phyloP scores from a whole-genome alignment of 495 filamentous ascomycete genomes.

The Pyronema domesticum region DNA sequence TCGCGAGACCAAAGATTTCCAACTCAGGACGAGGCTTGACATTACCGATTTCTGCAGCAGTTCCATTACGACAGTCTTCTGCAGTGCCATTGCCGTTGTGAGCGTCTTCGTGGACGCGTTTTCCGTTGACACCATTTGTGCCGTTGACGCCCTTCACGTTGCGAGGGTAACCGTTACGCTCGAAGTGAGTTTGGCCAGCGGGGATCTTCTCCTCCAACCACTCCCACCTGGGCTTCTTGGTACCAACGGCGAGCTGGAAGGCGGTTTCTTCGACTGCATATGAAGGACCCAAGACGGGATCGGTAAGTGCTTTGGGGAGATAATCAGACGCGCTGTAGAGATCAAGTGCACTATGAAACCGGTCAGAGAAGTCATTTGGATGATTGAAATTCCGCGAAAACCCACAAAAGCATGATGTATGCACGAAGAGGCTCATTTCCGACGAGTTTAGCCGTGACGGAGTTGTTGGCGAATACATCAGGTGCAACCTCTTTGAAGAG shows the following conservation, averaged over 20 bases:
- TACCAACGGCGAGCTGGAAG: conserved; percentile 25
- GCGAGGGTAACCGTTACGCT: conserved; percentile 7
- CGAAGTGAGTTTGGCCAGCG: conserved; percentile 4
- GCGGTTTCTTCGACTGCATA: conserved; percentile 23
- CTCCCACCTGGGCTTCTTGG: conserved; percentile 25
- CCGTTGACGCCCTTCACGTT: conserved; percentile 8
- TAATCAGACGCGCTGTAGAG: conserved; percentile 24
- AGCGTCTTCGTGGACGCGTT: too few species aligned
- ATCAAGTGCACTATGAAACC: conserved; percentile 16
- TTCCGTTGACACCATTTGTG: neutral
- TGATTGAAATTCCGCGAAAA: too few species aligned
- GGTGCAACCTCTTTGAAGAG: too few species aligned
- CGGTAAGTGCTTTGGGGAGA: conserved; percentile 23
- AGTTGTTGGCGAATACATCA: too few species aligned
- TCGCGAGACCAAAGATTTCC: too few species aligned
- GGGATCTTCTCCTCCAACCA: conserved; percentile 25
- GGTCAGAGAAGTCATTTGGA: neutral
- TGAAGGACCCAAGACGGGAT: conserved; percentile 18
- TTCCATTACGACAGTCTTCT: conserved; percentile 19
- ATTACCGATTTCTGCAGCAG: too few species aligned
- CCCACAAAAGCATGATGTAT: too few species aligned
- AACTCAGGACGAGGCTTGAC: too few species aligned
- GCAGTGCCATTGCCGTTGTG: neutral
- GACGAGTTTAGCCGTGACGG: too few species aligned
- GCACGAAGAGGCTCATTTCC: too few species aligned